These are phyloP conservation scores for Claviceps cyperi DNA, from an alignment of 2,329 filamentous ascomycete genomes.

Conservation along the genomic window DNA sequence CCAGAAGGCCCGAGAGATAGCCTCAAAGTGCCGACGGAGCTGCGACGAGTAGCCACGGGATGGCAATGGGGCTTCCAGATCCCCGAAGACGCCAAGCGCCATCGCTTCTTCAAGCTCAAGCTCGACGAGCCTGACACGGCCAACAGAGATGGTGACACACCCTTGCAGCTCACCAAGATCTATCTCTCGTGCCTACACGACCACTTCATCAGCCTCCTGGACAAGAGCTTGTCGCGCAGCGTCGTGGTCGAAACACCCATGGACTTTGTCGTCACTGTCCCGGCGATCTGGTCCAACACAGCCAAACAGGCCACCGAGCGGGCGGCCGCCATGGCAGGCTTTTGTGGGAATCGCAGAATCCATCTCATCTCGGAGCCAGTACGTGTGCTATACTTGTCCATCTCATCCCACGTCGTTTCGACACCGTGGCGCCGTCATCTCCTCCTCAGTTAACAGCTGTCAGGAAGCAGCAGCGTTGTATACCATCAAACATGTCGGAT, in stretches of 20 bases:
- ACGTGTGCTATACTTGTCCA: constrained; percentile 4
- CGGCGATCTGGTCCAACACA: constrained; percentile 42
- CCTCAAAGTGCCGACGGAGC: constrained; percentile 34
- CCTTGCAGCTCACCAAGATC: constrained; percentile 21
- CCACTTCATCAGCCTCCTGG: constrained; percentile 31
- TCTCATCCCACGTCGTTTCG: neutral
- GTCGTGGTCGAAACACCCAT: constrained; percentile 29
- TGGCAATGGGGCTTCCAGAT: constrained; percentile 38
- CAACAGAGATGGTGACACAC: constrained; percentile 20
- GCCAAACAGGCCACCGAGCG: constrained; percentile 35
- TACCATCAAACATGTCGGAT: constrained; percentile 28
- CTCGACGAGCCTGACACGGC: constrained; percentile 19
- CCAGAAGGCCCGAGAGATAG: constrained; percentile 18
- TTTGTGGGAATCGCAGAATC: constrained; percentile 26
- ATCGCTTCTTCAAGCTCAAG: constrained; percentile 33
- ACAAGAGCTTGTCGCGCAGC: constrained; percentile 25
- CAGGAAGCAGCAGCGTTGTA: constrained; percentile 37
- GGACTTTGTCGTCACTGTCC: constrained; percentile 42
- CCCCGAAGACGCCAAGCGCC: constrained; percentile 24
- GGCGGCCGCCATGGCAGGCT: constrained; percentile 23
- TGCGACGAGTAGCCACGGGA: constrained; percentile 26
- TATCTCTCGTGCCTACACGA: constrained; percentile 34
- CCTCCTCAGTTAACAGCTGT: neutral
- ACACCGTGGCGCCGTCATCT: too few relatives aligned
- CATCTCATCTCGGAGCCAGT: constrained; percentile 35